phyloP scores from a whole-genome alignment of 148 eudicot species.

The Nepenthes gracilis region DNA sequence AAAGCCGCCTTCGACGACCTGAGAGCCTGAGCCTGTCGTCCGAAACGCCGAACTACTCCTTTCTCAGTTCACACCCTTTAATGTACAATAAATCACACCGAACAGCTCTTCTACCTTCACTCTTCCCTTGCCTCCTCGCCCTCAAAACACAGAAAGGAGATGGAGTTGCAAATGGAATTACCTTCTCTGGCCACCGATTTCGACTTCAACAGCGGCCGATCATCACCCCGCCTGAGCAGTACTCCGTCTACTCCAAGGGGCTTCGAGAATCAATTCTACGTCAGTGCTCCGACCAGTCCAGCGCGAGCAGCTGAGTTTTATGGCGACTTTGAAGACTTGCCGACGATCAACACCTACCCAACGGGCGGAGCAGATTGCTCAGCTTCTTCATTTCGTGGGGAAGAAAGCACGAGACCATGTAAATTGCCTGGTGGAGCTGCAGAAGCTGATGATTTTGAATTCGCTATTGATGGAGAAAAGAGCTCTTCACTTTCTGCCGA shows the following conservation, averaged over 20 bases:
- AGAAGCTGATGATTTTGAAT: neutral
- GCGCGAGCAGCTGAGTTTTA: neutral
- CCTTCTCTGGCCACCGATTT: constrained; percentile 3
- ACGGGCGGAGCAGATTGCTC: neutral
- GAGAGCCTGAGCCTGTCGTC: no score
- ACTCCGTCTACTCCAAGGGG: constrained; percentile 5
- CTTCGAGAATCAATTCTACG: neutral
- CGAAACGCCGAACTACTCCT: no score
- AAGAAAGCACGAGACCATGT: neutral
- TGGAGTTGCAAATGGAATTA: neutral
- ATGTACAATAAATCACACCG: no score
- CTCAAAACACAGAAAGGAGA: neutral
- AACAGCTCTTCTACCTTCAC: no score
- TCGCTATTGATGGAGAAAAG: no score
- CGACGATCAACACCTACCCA: neutral
- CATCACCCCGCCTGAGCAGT: neutral
- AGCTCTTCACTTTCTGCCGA: no score
- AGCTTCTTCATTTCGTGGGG: neutral
- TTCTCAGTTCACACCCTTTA: no score
- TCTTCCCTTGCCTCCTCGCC: no score
- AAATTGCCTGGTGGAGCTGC: neutral
- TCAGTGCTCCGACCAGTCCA: constrained; percentile 15
- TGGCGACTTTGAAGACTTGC: neutral
- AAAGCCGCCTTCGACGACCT: no score
- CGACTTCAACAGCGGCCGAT: constrained; percentile 5